phyloP scores from a whole-genome alignment of 2,329 filamentous ascomycete species.

The Didymella sp. region DNA sequence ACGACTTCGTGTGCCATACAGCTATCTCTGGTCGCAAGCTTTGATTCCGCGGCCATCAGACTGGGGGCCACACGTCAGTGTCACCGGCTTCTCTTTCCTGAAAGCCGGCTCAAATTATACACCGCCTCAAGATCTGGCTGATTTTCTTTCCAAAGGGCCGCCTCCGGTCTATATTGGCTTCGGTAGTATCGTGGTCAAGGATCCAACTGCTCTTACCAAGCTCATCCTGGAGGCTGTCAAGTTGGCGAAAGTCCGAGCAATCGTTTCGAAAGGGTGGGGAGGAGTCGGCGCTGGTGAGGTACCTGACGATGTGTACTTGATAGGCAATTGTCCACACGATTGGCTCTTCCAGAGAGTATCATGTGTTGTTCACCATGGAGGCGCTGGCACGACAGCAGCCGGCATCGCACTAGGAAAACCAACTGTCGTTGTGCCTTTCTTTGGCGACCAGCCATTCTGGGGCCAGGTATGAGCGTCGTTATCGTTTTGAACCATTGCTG shows the following conservation, averaged over 20 bases:
- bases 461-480: slow-evolving; percentile 35
- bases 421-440: slow-evolving; percentile 64
- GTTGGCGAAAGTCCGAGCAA: slow-evolving; percentile 50
- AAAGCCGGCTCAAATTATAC: slow-evolving; percentile 47
- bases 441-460: slow-evolving; percentile 66
- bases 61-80: slow-evolving; percentile 42
- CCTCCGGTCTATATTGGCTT: slow-evolving; percentile 65
- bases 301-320: slow-evolving; percentile 55
- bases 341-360: slow-evolving; percentile 65
- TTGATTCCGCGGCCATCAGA: slow-evolving; percentile 35
- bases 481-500: background rate
- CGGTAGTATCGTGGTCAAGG: slow-evolving; percentile 63
- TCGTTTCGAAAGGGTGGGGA: slow-evolving; percentile 64
- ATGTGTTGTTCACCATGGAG: slow-evolving; percentile 65
- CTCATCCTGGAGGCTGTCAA: slow-evolving; percentile 58
- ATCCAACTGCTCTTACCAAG: slow-evolving; percentile 55
- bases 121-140: slow-evolving; percentile 50
- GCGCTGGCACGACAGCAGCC: slow-evolving; percentile 65
- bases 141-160: slow-evolving; percentile 58
- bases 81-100: slow-evolving; percentile 58
- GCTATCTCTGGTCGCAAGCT: slow-evolving; percentile 57
- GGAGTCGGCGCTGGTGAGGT: slow-evolving; percentile 46
- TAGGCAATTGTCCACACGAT: slow-evolving; percentile 63
- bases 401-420: slow-evolving; percentile 61
- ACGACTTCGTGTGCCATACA: slow-evolving; percentile 52